phyloP scores from a whole-genome alignment of 108 stramenopile genomes.

The Pelagomonas calceolata region DNA sequence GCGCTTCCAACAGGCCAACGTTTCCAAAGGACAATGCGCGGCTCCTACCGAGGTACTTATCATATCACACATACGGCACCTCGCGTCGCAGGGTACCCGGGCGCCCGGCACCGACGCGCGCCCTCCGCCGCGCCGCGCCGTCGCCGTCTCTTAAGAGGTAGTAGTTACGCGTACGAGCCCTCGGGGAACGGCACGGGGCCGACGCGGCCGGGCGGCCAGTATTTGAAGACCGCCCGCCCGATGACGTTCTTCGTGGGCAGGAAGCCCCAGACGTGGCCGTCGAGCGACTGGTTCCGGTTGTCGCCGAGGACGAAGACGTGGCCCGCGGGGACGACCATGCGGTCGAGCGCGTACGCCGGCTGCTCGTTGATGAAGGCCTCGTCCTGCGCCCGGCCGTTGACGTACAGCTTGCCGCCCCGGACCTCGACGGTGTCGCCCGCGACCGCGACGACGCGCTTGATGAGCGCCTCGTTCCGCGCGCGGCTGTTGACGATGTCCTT shows the following conservation, averaged over 20 bases:
- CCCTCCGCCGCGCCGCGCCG: no score
- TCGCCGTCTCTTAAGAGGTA: no score
- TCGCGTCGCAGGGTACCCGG: no score
- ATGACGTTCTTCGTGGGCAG: slow-evolving; percentile 10
- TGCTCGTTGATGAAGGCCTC: background rate
- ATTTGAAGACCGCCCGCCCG: background rate
- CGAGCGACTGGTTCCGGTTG: slow-evolving; percentile 37
- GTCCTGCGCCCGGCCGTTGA: slow-evolving; percentile 16
- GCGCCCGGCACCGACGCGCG: no score
- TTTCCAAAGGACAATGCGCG: no score
- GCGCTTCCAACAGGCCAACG: no score
- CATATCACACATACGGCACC: no score
- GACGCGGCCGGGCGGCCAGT: no score
- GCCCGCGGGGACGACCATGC: background rate
- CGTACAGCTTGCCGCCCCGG: slow-evolving; percentile 15
- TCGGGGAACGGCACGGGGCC: no score
- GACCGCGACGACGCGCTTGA: slow-evolving; percentile 36
- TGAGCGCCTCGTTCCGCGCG: slow-evolving; percentile 7
- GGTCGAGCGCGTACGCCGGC: no score
- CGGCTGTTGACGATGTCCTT: slow-evolving; percentile 1
- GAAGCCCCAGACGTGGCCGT: slow-evolving; percentile 37
- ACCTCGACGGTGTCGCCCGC: slow-evolving; percentile 32
- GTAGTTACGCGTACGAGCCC: no score
- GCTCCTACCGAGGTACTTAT: no score
- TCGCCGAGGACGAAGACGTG: slow-evolving; percentile 36